These are phyloP conservation scores for Biscogniauxia marginata DNA, from an alignment of 2,329 filamentous ascomycete genomes.

Conservation along the genomic window DNA sequence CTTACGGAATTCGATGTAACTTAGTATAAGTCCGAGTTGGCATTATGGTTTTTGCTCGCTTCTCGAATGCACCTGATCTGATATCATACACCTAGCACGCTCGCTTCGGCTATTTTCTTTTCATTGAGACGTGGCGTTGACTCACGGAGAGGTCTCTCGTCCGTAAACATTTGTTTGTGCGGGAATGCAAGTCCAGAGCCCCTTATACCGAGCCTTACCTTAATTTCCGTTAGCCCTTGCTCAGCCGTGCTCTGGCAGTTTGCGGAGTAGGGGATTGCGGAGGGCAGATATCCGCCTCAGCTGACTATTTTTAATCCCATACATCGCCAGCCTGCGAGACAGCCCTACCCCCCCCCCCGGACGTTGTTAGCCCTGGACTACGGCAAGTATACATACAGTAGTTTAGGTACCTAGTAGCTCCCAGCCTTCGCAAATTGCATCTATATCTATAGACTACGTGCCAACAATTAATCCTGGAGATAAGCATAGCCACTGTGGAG, in stretches of 20 bases:
- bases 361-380: neutral
- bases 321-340: neutral
- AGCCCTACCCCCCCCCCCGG: neutral
- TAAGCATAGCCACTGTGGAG: conserved; percentile 21
- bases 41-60: too few species aligned
- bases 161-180: neutral
- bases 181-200: too few species aligned
- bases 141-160: neutral
- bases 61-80: too few species aligned
- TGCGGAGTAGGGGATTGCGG: neutral
- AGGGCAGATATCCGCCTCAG: neutral
- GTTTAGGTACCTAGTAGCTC: neutral
- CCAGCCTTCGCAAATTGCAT: neutral
- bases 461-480: neutral
- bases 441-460: neutral
- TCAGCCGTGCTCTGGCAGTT: neutral
- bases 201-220: neutral
- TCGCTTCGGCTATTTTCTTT: neutral
- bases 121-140: neutral
- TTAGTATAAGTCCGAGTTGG: too few species aligned
- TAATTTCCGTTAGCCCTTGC: neutral
- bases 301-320: neutral
- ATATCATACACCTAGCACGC: too few species aligned
- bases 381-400: neutral
- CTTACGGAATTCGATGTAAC: too few species aligned